phyloP scores from a whole-genome alignment of 2,329 filamentous ascomycete species.

The Alternaria sp. region DNA sequence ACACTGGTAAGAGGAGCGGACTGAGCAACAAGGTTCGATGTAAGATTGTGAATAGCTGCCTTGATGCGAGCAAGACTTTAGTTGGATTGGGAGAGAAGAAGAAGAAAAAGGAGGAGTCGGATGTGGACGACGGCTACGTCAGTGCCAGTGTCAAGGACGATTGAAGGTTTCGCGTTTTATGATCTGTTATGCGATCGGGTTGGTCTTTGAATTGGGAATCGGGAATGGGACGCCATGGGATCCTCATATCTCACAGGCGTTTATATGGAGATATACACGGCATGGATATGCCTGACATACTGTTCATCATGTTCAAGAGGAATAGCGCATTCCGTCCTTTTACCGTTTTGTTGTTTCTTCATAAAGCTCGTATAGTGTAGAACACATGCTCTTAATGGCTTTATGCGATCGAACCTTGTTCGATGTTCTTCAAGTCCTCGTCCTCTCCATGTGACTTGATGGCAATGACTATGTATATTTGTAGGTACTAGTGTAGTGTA shows the following conservation, averaged over 20 bases:
- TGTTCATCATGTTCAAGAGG: not conserved
- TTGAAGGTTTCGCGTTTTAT: constrained; percentile 3
- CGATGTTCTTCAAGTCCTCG: not conserved
- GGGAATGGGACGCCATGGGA: not conserved
- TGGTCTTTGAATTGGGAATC: not conserved
- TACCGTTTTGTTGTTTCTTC: not conserved
- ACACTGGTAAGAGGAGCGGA: constrained; percentile 53
- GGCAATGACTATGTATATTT: not conserved
- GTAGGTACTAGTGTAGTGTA: too few species aligned
- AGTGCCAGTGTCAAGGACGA: constrained; percentile 42
- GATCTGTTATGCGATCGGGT: not conserved
- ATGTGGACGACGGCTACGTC: constrained; percentile 42
- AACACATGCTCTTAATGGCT: not conserved
- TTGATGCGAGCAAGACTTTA: constrained; percentile 55
- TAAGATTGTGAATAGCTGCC: constrained; percentile 53
- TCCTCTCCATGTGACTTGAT: not conserved
- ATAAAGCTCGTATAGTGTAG: not conserved
- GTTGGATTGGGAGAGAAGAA: constrained; percentile 44
- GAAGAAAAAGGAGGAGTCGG: constrained; percentile 24
- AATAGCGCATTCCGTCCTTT: not conserved
- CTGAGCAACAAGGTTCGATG: constrained; percentile 50
- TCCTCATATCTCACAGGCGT: constrained; percentile 1
- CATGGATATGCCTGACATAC: not conserved
- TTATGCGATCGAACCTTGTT: not conserved
- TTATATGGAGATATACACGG: not conserved